Evolutionary conservation across 1,284 basidiomycete genomes (phyloP).

Genomic region (Hypsizygus ulmarius): DNA sequence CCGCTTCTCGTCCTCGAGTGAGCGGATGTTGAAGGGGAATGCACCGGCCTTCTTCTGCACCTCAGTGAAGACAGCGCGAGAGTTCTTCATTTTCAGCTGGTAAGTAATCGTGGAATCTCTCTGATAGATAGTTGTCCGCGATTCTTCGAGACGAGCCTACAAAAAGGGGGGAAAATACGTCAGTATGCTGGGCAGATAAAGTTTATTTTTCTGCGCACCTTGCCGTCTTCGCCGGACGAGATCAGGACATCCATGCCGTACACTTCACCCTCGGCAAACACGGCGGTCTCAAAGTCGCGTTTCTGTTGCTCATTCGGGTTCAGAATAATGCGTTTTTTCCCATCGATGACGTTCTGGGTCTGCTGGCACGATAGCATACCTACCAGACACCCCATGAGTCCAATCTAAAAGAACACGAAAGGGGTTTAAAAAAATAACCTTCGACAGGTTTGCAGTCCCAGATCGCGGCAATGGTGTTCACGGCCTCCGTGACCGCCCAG

Average conservation of each 20-base stretch:
- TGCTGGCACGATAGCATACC: constrained; percentile 93
- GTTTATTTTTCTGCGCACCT: constrained; percentile 46
- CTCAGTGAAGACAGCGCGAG: constrained; percentile 91
- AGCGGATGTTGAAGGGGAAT: constrained; percentile 97
- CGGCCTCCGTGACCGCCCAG: constrained; percentile 90
- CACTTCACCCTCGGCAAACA: constrained; percentile 92
- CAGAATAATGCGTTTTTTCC: constrained; percentile 93
- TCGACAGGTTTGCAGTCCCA: constrained; percentile 90
- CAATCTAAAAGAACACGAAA: not conserved
- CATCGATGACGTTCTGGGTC: constrained; percentile 91
- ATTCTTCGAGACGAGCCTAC: constrained; percentile 83
- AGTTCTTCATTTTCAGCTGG: constrained; percentile 97
- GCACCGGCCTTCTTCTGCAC: constrained; percentile 97
- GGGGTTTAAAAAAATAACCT: constrained; percentile 54
- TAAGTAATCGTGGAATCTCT: constrained; percentile 87
- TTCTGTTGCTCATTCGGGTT: constrained; percentile 85
- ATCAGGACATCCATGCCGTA: constrained; percentile 95
- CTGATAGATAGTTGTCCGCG: constrained; percentile 92
- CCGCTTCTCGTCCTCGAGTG: constrained; percentile 93
- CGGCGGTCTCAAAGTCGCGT: constrained; percentile 79
- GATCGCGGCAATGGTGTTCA: constrained; percentile 69
- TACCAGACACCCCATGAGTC: constrained; percentile 26
- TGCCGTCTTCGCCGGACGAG: constrained; percentile 86
- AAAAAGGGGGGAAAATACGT: constrained; percentile 2
- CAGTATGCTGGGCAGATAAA: not conserved